Evolutionary conservation across 2,329 filamentous ascomycete species (phyloP), one percentile per base, ranked within the genome.

Genomic region (Zasmidium angulare): DNA sequence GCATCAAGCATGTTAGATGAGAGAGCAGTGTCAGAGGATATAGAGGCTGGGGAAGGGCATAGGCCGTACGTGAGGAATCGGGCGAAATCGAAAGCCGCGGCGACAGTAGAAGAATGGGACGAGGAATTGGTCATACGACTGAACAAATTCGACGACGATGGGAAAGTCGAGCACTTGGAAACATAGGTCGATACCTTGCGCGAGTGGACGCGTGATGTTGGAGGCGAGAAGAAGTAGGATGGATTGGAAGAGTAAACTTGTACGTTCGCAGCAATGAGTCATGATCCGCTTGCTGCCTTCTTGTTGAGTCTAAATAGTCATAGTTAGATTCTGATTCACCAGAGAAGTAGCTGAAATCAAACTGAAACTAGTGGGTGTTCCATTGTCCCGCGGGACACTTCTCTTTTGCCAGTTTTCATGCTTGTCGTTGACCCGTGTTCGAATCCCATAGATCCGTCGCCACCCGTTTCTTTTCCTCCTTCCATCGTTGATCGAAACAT

Each of bases 111-210:
- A 58, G 59, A 46, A 14, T 74, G 72, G 72, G 62, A 69, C 22
- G 72, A 75, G 61, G 53, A 62, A 3, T 74, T 74, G 47, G 65
- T 72, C 11, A 72, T 71, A 60, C 53, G 71, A 46, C 52, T 75
- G 26, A 71, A 71, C 57, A 70, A 62, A 22, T 74, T 71, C 55
- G 70, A 74, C 63, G 64, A 66, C 22, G 63, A 70, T 19, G 69
- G 69, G 7, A 69, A 61, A 58, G 72, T 75, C 50, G 72, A 69
- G 26, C 61, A 67, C 56, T 73, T 71, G 69, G 71, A 75, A 61
- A 70, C 74, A 50, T 74, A 72, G 73, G 72, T 71, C 17, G 72
- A 75, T 68, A 70, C 71, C 36, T 56, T 74, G 48, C 72, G 69
- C 63, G 72, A 72, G 48, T 75, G 70, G 71, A 54, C 65, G 50